Conservation (phyloP, 2,329 filamentous ascomycete species). For the Fusarium zealandicum region DNA sequence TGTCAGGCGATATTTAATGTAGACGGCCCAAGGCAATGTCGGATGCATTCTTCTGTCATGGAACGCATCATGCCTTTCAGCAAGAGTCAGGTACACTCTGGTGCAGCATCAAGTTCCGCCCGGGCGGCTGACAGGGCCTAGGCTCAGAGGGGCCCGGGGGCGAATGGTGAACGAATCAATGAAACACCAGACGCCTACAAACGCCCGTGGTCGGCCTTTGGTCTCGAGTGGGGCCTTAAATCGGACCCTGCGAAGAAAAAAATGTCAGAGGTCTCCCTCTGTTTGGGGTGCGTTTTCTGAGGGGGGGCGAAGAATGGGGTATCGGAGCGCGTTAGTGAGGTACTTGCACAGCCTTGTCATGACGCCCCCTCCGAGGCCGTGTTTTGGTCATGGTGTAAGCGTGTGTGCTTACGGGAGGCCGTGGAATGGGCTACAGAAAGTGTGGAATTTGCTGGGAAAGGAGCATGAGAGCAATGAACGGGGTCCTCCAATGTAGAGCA, state of each 20-base stretch:
- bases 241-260: slow-evolving; percentile 41
- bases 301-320: not conserved
- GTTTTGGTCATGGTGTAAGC: slow-evolving; percentile 17
- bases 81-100: slow-evolving; percentile 9
- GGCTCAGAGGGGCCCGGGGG: slow-evolving; percentile 10
- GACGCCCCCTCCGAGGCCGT: slow-evolving; percentile 3
- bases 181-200: slow-evolving; percentile 10
- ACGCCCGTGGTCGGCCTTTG: not conserved
- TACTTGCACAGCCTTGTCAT: slow-evolving; percentile 37
- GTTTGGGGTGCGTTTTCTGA: slow-evolving; percentile 11
- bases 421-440: not conserved
- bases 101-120: too few relatives aligned
- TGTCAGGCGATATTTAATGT: not conserved
- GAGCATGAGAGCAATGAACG: not conserved
- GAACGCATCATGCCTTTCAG: not conserved
- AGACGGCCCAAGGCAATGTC: too few relatives aligned
- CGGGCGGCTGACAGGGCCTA: slow-evolving; percentile 4
- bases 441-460: slow-evolving; percentile 25
- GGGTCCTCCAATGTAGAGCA: not conserved
- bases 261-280: slow-evolving; percentile 28
- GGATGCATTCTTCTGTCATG: too few relatives aligned
- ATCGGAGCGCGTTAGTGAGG: slow-evolving; percentile 32
- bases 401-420: slow-evolving; percentile 12
- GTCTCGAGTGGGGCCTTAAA: slow-evolving; percentile 20
- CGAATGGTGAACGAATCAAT: slow-evolving; percentile 29